Conservation (phyloP, 345 rosid species). For the Chamaenerion angustifolium region DNA sequence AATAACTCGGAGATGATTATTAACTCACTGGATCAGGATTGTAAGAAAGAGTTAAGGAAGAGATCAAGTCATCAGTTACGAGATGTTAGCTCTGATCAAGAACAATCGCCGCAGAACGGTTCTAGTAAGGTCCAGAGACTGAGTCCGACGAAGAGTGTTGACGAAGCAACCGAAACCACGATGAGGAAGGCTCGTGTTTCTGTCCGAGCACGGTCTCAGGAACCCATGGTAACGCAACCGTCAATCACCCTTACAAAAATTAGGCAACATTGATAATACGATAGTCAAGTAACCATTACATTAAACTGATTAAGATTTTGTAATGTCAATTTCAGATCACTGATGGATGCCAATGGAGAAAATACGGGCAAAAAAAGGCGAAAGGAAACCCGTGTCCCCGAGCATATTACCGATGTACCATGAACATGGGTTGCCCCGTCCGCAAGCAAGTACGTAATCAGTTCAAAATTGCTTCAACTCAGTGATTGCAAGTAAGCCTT, state of each 20-base stretch:
- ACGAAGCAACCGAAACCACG: slow-evolving; percentile 49
- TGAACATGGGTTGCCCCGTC: slow-evolving; percentile 75
- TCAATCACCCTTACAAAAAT: neutral
- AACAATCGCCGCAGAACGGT: slow-evolving; percentile 13
- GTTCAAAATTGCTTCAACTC: too few relatives aligned
- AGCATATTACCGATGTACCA: slow-evolving; percentile 67
- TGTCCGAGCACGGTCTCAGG: slow-evolving; percentile 49
- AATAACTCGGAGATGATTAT: slow-evolving; percentile 11
- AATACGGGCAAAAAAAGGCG: slow-evolving; percentile 72
- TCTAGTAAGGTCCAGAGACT: slow-evolving; percentile 32
- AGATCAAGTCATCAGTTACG: slow-evolving; percentile 1
- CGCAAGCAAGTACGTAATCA: slow-evolving; percentile 61
- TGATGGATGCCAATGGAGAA: slow-evolving; percentile 76
- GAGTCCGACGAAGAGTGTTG: slow-evolving; percentile 26
- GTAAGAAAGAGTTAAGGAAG: slow-evolving; percentile 15
- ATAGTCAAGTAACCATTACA: too few relatives aligned
- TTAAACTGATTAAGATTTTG: too few relatives aligned
- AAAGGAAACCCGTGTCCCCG: slow-evolving; percentile 78
- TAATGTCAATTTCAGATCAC: slow-evolving; percentile 22
- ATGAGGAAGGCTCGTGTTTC: slow-evolving; percentile 62
- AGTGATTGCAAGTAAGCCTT: too few relatives aligned
- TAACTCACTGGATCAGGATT: slow-evolving; percentile 8
- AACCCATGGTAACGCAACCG: slow-evolving; percentile 9
- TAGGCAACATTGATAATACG: neutral
- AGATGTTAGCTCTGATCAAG: slow-evolving; percentile 33